Percentiles rank a stretch among this genome's conserved stretches.
Evolutionary conservation across 345 rosid genomes (phyloP).

Genomic region (Moringa oleifera): DNA sequence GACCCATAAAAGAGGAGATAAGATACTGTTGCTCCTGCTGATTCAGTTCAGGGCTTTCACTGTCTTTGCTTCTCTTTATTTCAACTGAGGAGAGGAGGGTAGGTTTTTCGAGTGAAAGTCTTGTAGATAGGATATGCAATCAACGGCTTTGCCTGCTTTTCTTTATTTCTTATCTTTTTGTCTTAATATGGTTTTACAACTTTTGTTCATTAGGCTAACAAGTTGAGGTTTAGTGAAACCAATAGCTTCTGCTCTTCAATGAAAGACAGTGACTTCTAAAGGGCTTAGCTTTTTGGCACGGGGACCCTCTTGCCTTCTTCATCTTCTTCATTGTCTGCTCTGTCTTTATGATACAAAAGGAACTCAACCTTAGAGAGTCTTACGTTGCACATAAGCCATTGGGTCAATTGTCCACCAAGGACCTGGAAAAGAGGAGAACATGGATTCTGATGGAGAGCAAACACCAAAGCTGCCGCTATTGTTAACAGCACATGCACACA

Average conservation of each 20-base stretch:
- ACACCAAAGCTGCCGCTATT: conserved; percentile 35
- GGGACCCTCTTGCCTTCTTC: background rate
- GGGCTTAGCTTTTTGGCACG: background rate
- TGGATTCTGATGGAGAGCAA: conserved; percentile 24
- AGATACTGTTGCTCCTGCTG: background rate
- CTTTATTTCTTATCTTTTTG: no score
- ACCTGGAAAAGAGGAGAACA: conserved; percentile 6
- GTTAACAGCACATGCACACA: conserved; percentile 28
- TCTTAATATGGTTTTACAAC: no score
- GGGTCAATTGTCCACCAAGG: no score
- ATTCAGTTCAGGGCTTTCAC: conserved; percentile 2
- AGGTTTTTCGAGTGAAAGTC: conserved; percentile 4
- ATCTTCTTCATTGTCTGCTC: conserved; percentile 16
- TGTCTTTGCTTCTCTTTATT: background rate
- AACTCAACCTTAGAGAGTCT: no score
- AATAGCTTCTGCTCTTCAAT: background rate
- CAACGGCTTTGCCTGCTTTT: no score
- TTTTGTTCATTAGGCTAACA: no score
- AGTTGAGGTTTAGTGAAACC: no score
- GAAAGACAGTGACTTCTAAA: background rate
- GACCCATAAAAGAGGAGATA: background rate
- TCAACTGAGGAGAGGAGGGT: conserved; percentile 13
- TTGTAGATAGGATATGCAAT: background rate
- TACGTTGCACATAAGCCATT: no score
- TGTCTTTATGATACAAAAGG: conserved; percentile 12